Evolutionary conservation across 1,284 basidiomycete genomes (phyloP).

Genomic region (Cutaneotrichosporon sp.): DNA sequence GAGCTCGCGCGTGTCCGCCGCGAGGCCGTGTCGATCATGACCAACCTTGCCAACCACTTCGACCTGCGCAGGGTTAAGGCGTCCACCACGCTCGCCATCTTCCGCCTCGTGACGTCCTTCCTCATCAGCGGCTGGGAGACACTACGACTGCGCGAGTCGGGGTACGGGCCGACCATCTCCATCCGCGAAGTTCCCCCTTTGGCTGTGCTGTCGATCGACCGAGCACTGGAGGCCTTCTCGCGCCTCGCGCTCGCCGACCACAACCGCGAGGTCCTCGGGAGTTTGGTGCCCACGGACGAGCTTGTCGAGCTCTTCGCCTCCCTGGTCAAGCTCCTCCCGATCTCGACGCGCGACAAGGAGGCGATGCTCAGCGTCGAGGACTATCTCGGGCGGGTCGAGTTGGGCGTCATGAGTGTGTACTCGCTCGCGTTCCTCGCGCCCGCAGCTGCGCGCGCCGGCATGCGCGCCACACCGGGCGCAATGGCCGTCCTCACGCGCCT

Average conservation of each 20-base stretch:
- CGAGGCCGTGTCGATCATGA: conserved; percentile 72
- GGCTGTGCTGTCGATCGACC: conserved; percentile 41
- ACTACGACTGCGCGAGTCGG: conserved; percentile 59
- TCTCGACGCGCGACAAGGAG: conserved; percentile 72
- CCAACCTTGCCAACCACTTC: conserved; percentile 64
- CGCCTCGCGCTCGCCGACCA: conserved; percentile 72
- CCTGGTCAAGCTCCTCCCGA: conserved; percentile 78
- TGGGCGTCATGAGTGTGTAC: conserved; percentile 76
- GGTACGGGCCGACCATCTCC: conserved; percentile 35
- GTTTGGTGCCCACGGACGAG: conserved; percentile 62
- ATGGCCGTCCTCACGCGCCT: conserved; percentile 54
- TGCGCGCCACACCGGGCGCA: conserved; percentile 60
- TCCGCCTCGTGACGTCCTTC: conserved; percentile 72
- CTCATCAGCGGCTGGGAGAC: conserved; percentile 61
- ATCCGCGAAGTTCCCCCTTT: conserved; percentile 33
- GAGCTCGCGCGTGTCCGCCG: conserved; percentile 75
- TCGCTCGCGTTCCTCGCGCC: conserved; percentile 82
- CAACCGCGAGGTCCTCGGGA: conserved; percentile 73
- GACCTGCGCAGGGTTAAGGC: conserved; percentile 51
- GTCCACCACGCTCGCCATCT: conserved; percentile 60
- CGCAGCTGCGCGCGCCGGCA: conserved; percentile 66
- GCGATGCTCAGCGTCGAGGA: conserved; percentile 60
- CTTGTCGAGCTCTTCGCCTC: conserved; percentile 67
- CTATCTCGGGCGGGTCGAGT: conserved; percentile 79
- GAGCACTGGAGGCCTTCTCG: conserved; percentile 79